These are phyloP conservation scores for Camellia japonica DNA, from an alignment of 148 eudicot species.

Conservation along the genomic window DNA sequence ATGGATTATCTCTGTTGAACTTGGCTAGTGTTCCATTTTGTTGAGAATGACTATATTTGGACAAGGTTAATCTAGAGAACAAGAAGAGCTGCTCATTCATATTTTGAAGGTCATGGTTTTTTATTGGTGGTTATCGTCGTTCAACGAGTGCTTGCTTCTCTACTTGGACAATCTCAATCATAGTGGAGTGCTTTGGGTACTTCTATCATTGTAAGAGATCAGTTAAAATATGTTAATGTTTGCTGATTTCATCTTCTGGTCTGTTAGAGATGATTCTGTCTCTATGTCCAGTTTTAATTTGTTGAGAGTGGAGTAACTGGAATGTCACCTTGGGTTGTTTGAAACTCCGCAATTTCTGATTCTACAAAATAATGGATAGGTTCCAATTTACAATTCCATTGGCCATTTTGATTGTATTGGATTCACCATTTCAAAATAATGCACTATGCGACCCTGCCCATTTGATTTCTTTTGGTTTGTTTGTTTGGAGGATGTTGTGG, in stretches of 20 bases:
- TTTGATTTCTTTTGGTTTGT: too few relatives aligned
- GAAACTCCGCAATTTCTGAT: too few relatives aligned
- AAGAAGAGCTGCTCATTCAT: constrained; percentile 2
- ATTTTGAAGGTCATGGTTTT: not conserved
- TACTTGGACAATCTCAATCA: not conserved
- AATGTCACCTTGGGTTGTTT: too few relatives aligned
- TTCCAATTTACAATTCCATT: too few relatives aligned
- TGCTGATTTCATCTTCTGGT: not conserved
- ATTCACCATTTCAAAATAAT: too few relatives aligned
- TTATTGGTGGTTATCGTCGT: not conserved
- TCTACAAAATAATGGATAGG: too few relatives aligned
- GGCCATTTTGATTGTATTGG: too few relatives aligned
- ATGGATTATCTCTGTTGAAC: not conserved
- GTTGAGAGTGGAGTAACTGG: not conserved
- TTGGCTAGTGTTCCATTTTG: not conserved
- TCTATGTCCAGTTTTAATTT: not conserved
- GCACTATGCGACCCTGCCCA: too few relatives aligned
- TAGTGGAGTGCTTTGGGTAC: not conserved
- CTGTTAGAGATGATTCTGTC: not conserved
- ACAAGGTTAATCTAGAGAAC: constrained; percentile 4
- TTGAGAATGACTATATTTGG: not conserved
- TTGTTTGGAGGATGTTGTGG: too few relatives aligned
- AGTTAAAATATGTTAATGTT: not conserved
- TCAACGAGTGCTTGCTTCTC: not conserved
- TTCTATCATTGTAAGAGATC: not conserved